Conservation (phyloP, 441 rosid genomes). For the Dalechampia spathulata region DNA sequence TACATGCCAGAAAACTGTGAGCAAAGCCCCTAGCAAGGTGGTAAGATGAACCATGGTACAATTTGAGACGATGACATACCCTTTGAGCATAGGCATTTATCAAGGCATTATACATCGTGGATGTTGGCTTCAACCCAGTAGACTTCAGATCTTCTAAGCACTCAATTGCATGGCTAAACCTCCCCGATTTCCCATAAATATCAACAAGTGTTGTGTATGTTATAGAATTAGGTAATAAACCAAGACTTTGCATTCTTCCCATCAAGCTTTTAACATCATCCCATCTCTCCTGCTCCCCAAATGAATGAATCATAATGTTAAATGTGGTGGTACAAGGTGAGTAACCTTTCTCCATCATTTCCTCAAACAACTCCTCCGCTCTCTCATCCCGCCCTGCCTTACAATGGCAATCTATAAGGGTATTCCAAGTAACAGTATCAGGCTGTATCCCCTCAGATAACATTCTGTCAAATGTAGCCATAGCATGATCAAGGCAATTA, state of each 20-base stretch:
- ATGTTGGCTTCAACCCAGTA: slow-evolving; percentile 66
- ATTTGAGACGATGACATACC: slow-evolving; percentile 33
- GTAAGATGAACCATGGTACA: neutral
- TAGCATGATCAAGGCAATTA: slow-evolving; percentile 87
- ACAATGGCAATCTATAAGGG: slow-evolving; percentile 86
- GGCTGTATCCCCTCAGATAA: slow-evolving; percentile 74
- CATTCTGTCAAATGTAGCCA: slow-evolving; percentile 80
- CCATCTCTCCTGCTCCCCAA: slow-evolving; percentile 83
- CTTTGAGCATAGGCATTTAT: slow-evolving; percentile 96
- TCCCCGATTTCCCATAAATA: slow-evolving; percentile 85
- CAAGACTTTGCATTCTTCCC: slow-evolving; percentile 59
- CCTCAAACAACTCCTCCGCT: slow-evolving; percentile 76
- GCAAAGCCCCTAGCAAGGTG: neutral
- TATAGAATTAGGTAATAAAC: slow-evolving; percentile 59
- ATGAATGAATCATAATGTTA: slow-evolving; percentile 85
- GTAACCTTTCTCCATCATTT: slow-evolving; percentile 68
- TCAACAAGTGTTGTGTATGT: slow-evolving; percentile 90
- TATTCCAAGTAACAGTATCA: slow-evolving; percentile 88
- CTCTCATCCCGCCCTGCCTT: slow-evolving; percentile 64
- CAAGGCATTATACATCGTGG: slow-evolving; percentile 91
- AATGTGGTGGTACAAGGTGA: slow-evolving; percentile 77
- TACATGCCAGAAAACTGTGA: neutral
- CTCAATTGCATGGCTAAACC: slow-evolving; percentile 76
- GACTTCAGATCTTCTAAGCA: slow-evolving; percentile 88
- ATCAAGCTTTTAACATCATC: slow-evolving; percentile 65